Base-by-base conservation (phyloP, 192 early-diverging fungal species). In the Podila epicladia region DNA sequence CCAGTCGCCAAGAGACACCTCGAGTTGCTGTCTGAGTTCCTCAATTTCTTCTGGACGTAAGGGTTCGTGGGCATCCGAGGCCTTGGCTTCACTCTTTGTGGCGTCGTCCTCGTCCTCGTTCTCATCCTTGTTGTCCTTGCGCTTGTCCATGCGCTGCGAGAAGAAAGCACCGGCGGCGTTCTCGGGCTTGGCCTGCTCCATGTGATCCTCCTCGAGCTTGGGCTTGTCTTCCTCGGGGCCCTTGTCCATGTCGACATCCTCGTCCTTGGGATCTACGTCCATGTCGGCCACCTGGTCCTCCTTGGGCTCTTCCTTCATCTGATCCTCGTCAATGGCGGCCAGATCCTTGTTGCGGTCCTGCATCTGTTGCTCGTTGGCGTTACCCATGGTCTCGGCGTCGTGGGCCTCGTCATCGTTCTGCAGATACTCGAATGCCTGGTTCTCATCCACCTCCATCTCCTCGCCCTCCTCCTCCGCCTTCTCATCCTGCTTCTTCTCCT, bases 21-120 rank as follows among this genome's bases (percentile, higher is more conserved):
- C 95, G n/a, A 98, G 85, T 22, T 95, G 90, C 8, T 86, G 85
- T 32, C 96, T 91, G 71, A 98, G 87, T 63, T 89, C 86, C 57
- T 94, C 94, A 62, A 95, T 84, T 49, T 92, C 87, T 64, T 89
- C 80, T 28, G 87, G 72, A 48, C 85, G 82, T 50, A 90, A 63
- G 17, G 83, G 87, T 48, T 88, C 84, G 45, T 83, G 85, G 1
- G 82, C 73, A 29, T 76, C 53, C 5, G 72, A 37, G 13, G 75
- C 61, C 38, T 85, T 74, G 15, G 75, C 60, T 24, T 84, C 84
- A 24, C 66, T 62, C 31, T 69, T 64, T 33, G 26, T 69, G 60
- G 79, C 26, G 13, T 74, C 73, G 11, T 85, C 84, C 15, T 59
- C 65, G 8, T 83, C 73, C 33, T 91, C 83, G 32, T 67, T 22